These are phyloP conservation scores for Westerdykella sp. DNA, from an alignment of 2,329 filamentous ascomycete species.

Conservation along the genomic window DNA sequence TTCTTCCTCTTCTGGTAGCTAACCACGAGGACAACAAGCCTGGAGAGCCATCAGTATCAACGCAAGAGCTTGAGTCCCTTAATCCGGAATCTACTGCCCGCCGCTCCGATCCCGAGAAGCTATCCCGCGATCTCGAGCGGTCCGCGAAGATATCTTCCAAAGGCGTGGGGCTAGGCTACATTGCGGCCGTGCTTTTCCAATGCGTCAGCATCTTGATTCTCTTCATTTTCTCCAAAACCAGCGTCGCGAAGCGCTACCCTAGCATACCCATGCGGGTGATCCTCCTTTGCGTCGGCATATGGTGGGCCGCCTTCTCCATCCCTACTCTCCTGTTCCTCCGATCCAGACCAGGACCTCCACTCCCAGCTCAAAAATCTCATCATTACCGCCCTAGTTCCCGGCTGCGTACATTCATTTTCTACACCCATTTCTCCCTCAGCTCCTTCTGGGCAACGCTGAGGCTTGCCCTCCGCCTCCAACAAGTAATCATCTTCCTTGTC, in stretches of 20 bases:
- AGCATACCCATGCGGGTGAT: slow-evolving; percentile 77
- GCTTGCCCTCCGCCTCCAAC: slow-evolving; percentile 61
- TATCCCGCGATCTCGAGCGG: slow-evolving; percentile 62
- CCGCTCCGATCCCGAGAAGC: slow-evolving; percentile 13
- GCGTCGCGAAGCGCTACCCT: slow-evolving; percentile 56
- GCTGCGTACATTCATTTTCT: slow-evolving; percentile 48
- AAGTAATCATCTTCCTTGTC: slow-evolving; percentile 68
- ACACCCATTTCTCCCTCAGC: slow-evolving; percentile 74
- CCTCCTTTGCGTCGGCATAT: slow-evolving; percentile 72
- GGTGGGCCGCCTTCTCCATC: slow-evolving; percentile 85
- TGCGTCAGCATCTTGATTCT: slow-evolving; percentile 70
- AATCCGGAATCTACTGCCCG: slow-evolving; percentile 10
- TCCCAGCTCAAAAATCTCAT: slow-evolving; percentile 40
- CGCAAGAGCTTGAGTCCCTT: slow-evolving; percentile 25
- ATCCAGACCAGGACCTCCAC: slow-evolving; percentile 75
- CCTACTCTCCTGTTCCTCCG: slow-evolving; percentile 79
- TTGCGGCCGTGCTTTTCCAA: slow-evolving; percentile 74
- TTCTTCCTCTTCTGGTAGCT: slow-evolving; percentile 77
- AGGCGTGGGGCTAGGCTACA: slow-evolving; percentile 86
- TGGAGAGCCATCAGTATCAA: slow-evolving; percentile 9
- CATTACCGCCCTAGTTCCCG: slow-evolving; percentile 10
- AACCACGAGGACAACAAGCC: slow-evolving; percentile 56
- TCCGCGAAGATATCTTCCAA: slow-evolving; percentile 82
- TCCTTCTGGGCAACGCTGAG: slow-evolving; percentile 72
- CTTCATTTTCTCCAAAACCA: slow-evolving; percentile 43